Conservation (phyloP, 768 basidiomycete genomes). For the Mycena indigotica region DNA sequence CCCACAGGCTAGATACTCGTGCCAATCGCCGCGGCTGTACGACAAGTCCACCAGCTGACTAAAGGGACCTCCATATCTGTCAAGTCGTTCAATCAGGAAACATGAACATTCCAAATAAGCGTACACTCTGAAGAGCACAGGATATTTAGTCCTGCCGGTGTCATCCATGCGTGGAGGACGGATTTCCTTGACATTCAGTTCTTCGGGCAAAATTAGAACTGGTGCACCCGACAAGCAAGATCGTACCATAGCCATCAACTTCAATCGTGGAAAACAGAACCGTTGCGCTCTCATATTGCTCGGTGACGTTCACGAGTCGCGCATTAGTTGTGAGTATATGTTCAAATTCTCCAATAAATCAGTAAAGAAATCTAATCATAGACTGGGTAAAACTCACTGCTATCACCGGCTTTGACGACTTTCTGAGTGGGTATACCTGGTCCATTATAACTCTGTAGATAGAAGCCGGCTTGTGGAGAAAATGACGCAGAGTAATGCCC, state of each 20-base stretch:
- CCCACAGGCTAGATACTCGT: constrained; percentile 80
- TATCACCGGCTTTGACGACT: constrained; percentile 57
- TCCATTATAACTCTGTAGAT: constrained; percentile 77
- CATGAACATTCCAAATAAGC: constrained; percentile 19
- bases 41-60: constrained; percentile 75
- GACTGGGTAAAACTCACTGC: constrained; percentile 32
- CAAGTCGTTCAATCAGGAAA: neutral
- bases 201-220: constrained; percentile 42
- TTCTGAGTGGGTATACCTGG: constrained; percentile 88
- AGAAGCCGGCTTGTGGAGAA: constrained; percentile 86
- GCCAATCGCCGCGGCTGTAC: constrained; percentile 75
- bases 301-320: constrained; percentile 60
- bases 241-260: constrained; percentile 79
- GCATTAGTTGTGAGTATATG: constrained; percentile 74
- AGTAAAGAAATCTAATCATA: constrained; percentile 2
- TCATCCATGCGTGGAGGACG: constrained; percentile 92
- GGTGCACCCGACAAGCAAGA: constrained; percentile 4
- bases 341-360: constrained; percentile 50
- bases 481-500: constrained; percentile 71
- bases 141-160: constrained; percentile 93
- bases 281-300: constrained; percentile 71
- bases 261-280: constrained; percentile 70
- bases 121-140: constrained; percentile 88
- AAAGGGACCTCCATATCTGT: constrained; percentile 86
- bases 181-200: constrained; percentile 88